phyloP scores from a whole-genome alignment of 192 early-diverging fungal species.

The Podila minutissima region DNA sequence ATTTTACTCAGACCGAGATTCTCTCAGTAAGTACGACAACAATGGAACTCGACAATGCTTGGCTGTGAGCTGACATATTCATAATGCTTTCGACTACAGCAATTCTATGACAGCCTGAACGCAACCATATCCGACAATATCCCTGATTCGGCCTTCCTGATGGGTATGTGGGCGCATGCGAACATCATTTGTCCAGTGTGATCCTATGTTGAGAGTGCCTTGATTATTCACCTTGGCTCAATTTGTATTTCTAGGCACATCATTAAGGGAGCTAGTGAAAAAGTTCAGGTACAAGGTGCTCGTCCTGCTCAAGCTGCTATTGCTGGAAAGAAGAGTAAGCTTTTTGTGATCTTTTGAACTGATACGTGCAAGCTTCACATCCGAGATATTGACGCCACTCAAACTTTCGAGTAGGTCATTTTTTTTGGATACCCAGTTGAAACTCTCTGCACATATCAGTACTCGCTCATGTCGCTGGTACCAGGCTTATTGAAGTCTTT shows the following conservation, averaged over 20 bases:
- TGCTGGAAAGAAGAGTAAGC: conserved; percentile 76
- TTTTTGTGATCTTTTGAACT: no score
- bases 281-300: conserved; percentile 82
- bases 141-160: conserved; percentile 72
- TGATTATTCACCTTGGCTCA: neutral
- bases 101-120: conserved; percentile 68
- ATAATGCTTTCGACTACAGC: conserved; percentile 49
- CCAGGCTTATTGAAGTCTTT: conserved; percentile 65
- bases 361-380: neutral
- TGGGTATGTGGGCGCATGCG: conserved; percentile 56
- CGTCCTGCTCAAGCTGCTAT: conserved; percentile 77
- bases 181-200: neutral
- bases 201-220: neutral
- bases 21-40: conserved; percentile 59
- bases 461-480: conserved; percentile 77
- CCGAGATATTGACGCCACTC: neutral
- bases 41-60: neutral
- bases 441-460: conserved; percentile 80
- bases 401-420: conserved; percentile 60
- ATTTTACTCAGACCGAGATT: conserved; percentile 84
- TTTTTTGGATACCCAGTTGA: conserved; percentile 90
- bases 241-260: conserved; percentile 59
- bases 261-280: conserved; percentile 73
- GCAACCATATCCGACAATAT: conserved; percentile 62
- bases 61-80: neutral